Base-by-base conservation (phyloP, 2,329 filamentous ascomycete genomes). In the Macrophomina pseudophaseolina region DNA sequence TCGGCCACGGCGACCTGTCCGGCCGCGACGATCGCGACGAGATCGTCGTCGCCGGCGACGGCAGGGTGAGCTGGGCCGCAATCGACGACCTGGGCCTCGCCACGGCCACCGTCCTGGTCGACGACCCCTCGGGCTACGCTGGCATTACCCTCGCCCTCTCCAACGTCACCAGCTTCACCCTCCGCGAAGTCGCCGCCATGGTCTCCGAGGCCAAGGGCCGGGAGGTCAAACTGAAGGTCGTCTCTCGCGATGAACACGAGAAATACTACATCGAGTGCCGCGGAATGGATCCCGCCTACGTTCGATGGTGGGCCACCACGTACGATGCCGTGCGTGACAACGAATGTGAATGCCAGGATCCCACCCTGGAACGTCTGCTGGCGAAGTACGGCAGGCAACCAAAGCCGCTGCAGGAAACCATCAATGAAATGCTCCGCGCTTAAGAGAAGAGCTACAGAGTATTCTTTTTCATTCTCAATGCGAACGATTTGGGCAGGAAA, bases 281-380 rank as follows among this genome's bases (percentile, higher is more conserved):
- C 63, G 74, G 74, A 0, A 76, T 77, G 71, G 75, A 80, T 28
- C 74, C 74, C 60, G 67, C 71, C 7, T 72, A 75, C 51, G 77
- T 83, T 5, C 78, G 78, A 69, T 83, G 81, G 82, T 84, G 82
- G 82, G 78, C 76, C 44, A 78, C 73, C 42, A 79, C 79, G 30
- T 83, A 83, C 67, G 80, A 81, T 68, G 80, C 80, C 51, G 48
- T 84, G 40, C 71, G 72, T 42, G 74, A 80, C 7, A 75, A 76
- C 2, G 81, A 83, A 66, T 82, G 80, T 62, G 73, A 74, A 56
- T 80, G 82, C 58, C 67, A 77, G 3, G 81, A 83, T 60, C 40
- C 69, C 1, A 82, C 77, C 5, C 66, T 83, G 28, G 80, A 82
- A 70, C 65, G 63, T 0, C 68, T 83, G 12, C 67, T 83, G 62